phyloP scores from a whole-genome alignment of 1,284 basidiomycete genomes.

The Pterulicium gracile region DNA sequence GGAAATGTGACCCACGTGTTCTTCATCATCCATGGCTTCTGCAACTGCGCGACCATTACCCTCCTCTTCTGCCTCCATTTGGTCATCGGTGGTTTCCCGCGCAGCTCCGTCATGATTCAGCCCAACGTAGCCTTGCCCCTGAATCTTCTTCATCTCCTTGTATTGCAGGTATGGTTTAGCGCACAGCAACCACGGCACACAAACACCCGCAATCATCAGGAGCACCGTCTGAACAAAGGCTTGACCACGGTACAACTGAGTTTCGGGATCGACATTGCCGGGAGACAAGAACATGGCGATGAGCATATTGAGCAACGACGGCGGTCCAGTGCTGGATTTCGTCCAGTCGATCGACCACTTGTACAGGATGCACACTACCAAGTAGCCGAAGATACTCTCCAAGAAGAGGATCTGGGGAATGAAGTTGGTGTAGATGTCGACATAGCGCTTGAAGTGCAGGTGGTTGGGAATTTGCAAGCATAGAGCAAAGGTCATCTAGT shows the following conservation, averaged over 20 bases:
- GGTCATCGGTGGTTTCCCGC: slow-evolving; percentile 43
- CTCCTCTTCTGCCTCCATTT: slow-evolving; percentile 77
- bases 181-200: slow-evolving; percentile 93
- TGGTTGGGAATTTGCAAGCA: slow-evolving; percentile 95
- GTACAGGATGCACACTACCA: slow-evolving; percentile 92
- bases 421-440: slow-evolving; percentile 90
- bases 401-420: slow-evolving; percentile 96
- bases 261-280: slow-evolving; percentile 61
- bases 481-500: slow-evolving; percentile 94
- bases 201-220: slow-evolving; percentile 73
- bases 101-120: slow-evolving; percentile 41
- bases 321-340: slow-evolving; percentile 59
- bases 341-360: slow-evolving; percentile 97
- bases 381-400: slow-evolving; percentile 95
- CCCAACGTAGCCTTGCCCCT: slow-evolving; percentile 78
- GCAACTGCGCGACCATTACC: slow-evolving; percentile 68
- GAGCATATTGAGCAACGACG: slow-evolving; percentile 90
- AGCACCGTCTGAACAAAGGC: slow-evolving; percentile 77
- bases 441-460: slow-evolving; percentile 79
- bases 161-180: slow-evolving; percentile 91
- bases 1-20: slow-evolving; percentile 39
- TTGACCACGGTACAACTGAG: slow-evolving; percentile 83
- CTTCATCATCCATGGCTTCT: slow-evolving; percentile 56
- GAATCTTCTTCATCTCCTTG: slow-evolving; percentile 83
- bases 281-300: slow-evolving; percentile 92